These are phyloP conservation scores for Naganishia sp. DNA, from an alignment of 1,284 basidiomycete species.

Conservation along the genomic window DNA sequence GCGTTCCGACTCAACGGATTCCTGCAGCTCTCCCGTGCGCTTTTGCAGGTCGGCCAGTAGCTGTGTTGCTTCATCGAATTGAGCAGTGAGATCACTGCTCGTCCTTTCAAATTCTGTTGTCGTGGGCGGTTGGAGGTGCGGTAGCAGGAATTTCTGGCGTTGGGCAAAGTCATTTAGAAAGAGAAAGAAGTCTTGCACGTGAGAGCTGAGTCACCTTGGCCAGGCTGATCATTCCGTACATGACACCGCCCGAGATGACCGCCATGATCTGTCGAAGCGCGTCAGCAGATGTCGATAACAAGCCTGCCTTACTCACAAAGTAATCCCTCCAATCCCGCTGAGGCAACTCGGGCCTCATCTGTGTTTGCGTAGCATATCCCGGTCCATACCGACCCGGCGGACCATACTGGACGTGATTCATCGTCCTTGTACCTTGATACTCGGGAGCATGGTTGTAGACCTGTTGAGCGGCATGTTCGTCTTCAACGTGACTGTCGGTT, in stretches of 20 bases:
- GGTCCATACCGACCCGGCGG: constrained; percentile 48
- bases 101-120: constrained; percentile 87
- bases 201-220: constrained; percentile 66
- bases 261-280: constrained; percentile 75
- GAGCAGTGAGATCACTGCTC: constrained; percentile 76
- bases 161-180: neutral
- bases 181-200: neutral
- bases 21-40: constrained; percentile 70
- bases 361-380: constrained; percentile 13
- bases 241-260: constrained; percentile 82
- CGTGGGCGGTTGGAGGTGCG: constrained; percentile 86
- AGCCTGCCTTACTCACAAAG: constrained; percentile 64
- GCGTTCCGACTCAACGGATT: constrained; percentile 78
- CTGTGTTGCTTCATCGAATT: constrained; percentile 89
- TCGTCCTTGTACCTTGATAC: constrained; percentile 22
- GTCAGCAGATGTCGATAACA: neutral
- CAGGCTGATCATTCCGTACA: constrained; percentile 83
- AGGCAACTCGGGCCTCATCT: constrained; percentile 53
- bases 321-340: constrained; percentile 88
- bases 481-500: constrained; percentile 41
- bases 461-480: neutral
- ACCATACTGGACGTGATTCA: constrained; percentile 51
- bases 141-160: constrained; percentile 81
- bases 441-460: constrained; percentile 53
- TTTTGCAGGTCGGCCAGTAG: constrained; percentile 61